These are phyloP conservation scores for Phytophthora foliorum DNA, from an alignment of 352 stramenopile genomes.

Conservation along the genomic window DNA sequence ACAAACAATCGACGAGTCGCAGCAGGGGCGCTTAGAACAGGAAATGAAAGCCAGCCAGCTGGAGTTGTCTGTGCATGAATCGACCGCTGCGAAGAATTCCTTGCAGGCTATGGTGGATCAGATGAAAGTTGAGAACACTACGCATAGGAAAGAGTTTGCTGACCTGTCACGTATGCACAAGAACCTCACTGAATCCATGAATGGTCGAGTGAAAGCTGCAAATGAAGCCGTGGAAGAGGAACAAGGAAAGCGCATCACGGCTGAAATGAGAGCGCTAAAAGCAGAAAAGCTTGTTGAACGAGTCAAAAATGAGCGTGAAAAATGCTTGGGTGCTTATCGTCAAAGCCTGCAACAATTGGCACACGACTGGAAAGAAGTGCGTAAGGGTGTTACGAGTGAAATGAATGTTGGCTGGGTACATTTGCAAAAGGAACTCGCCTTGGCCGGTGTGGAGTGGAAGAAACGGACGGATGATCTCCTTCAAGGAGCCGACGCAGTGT, in stretches of 20 bases:
- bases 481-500: slow-evolving; percentile 27
- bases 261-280: slow-evolving; percentile 37
- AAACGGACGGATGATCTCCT: slow-evolving; percentile 37
- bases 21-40: slow-evolving; percentile 11
- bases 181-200: slow-evolving; percentile 64
- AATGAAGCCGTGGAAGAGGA: slow-evolving; percentile 51
- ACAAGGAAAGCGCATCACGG: slow-evolving; percentile 26
- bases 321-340: slow-evolving; percentile 37
- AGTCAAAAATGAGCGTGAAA: slow-evolving; percentile 36
- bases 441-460: slow-evolving; percentile 30
- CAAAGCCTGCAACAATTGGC: slow-evolving; percentile 41
- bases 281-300: slow-evolving; percentile 39
- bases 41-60: slow-evolving; percentile 28
- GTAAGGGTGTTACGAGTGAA: slow-evolving; percentile 41
- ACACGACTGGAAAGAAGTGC: slow-evolving; percentile 45
- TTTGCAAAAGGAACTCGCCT: slow-evolving; percentile 43
- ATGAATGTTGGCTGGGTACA: slow-evolving; percentile 41
- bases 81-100: slow-evolving; percentile 38
- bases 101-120: slow-evolving; percentile 40
- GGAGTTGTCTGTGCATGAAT: slow-evolving; percentile 20
- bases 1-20: slow-evolving; percentile 28
- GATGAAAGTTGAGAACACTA: slow-evolving; percentile 44
- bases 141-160: slow-evolving; percentile 70
- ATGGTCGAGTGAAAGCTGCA: slow-evolving; percentile 26
- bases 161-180: slow-evolving; percentile 77